Conservation (phyloP, 208 protist species). For the Sergeia podlipaevii region DNA sequence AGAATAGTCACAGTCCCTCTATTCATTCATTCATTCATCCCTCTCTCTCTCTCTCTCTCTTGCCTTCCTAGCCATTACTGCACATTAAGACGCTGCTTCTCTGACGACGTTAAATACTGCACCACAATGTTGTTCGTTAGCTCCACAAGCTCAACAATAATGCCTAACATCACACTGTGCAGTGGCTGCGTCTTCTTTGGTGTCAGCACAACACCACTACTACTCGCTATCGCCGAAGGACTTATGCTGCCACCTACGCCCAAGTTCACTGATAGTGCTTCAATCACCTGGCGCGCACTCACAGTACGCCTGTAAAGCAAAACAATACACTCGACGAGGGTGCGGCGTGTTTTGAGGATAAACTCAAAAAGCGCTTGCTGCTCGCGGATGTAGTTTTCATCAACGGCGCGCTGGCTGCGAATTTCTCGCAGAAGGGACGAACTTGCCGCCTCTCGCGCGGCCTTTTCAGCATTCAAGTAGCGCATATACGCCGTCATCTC, state of each 20-base stretch:
- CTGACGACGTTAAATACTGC: constrained; percentile 43
- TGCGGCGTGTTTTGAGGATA: constrained; percentile 67
- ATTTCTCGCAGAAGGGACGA: constrained; percentile 25
- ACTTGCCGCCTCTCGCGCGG: constrained; percentile 14
- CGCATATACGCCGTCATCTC: background rate
- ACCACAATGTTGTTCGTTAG: constrained; percentile 40
- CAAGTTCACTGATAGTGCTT: constrained; percentile 40
- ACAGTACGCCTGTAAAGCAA: constrained; percentile 46
- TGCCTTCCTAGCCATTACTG: background rate
- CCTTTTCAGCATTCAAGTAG: constrained; percentile 1
- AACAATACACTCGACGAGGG: constrained; percentile 60
- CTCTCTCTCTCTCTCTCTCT: no score
- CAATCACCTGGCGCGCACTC: constrained; percentile 63
- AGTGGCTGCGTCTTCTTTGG: constrained; percentile 19
- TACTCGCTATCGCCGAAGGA: background rate
- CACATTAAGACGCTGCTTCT: constrained; percentile 66
- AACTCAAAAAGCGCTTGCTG: constrained; percentile 76
- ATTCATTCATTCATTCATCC: no score
- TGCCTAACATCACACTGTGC: constrained; percentile 33
- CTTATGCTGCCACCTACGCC: background rate
- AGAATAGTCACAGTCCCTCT: constrained; percentile 10
- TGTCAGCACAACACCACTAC: background rate
- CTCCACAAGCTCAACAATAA: constrained; percentile 61
- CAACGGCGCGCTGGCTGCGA: constrained; percentile 16
- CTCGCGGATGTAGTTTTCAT: constrained; percentile 65